phyloP scores from a whole-genome alignment of 352 stramenopile species.

The Phytophthora rubi region DNA sequence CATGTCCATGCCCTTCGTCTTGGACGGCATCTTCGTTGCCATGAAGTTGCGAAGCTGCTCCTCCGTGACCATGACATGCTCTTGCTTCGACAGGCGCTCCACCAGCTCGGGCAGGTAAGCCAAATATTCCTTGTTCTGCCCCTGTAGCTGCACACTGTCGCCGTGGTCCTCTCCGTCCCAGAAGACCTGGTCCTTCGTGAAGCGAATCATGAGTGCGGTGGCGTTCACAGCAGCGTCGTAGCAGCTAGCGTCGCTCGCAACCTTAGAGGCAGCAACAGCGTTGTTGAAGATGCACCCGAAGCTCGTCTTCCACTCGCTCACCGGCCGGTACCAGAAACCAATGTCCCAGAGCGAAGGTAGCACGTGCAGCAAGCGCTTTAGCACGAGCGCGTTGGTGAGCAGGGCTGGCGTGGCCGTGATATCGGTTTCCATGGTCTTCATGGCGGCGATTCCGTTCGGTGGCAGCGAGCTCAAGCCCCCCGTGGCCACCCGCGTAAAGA shows the following conservation, averaged over 20 bases:
- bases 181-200: constrained; percentile 77
- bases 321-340: constrained; percentile 60
- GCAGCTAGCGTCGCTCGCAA: neutral
- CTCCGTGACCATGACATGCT: constrained; percentile 40
- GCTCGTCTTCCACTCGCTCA: constrained; percentile 41
- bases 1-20: constrained; percentile 65
- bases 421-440: constrained; percentile 42
- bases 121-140: constrained; percentile 40
- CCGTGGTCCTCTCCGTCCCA: constrained; percentile 45
- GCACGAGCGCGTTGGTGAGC: constrained; percentile 33
- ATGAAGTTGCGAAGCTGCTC: constrained; percentile 58
- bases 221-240: constrained; percentile 57
- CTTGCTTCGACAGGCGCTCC: constrained; percentile 30
- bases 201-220: constrained; percentile 61
- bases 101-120: constrained; percentile 51
- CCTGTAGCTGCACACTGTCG: constrained; percentile 31
- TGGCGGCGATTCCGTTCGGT: constrained; percentile 33
- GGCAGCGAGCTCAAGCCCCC: constrained; percentile 49
- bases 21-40: constrained; percentile 57
- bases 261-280: constrained; percentile 39
- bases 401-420: constrained; percentile 32
- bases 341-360: constrained; percentile 56
- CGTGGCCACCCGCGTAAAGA: constrained; percentile 50
- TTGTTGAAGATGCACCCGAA: constrained; percentile 44
- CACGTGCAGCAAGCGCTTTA: constrained; percentile 41